A percentile compares a stretch with the other conserved stretches of the same genome.
Evolutionary conservation across 2,329 filamentous ascomycete genomes (phyloP).

Genomic region (Calonectria montana): DNA sequence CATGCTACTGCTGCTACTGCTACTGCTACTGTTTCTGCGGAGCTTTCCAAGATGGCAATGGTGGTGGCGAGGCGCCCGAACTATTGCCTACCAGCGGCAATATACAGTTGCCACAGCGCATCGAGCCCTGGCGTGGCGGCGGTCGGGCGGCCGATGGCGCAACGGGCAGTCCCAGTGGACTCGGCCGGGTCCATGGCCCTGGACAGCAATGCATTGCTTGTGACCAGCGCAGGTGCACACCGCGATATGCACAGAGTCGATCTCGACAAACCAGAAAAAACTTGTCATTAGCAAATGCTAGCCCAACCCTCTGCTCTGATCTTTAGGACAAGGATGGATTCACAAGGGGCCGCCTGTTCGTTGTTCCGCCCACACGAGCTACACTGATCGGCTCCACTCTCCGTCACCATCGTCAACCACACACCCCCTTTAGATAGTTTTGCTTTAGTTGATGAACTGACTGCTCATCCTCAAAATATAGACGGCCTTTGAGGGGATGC

Average conservation of each 20-base stretch:
- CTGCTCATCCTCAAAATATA: neutral
- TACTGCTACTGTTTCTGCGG: neutral
- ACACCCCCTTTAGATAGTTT: neutral
- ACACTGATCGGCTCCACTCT: conserved; percentile 35
- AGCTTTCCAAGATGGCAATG: conserved; percentile 1
- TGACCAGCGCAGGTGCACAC: neutral
- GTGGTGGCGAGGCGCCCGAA: neutral
- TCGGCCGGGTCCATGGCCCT: neutral
- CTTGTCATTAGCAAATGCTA: neutral
- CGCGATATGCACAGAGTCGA: neutral
- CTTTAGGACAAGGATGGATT: conserved; percentile 7
- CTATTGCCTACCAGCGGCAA: neutral
- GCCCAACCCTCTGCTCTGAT: neutral
- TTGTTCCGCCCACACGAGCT: conserved; percentile 4
- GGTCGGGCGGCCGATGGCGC: neutral
- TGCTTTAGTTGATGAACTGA: neutral
- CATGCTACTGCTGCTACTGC: too few species aligned
- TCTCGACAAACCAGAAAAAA: neutral
- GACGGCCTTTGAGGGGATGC: neutral
- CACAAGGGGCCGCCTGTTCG: conserved; percentile 21
- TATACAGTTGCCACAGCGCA: neutral
- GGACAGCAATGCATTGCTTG: neutral
- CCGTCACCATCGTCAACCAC: conserved; percentile 9
- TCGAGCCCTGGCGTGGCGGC: conserved; percentile 15
- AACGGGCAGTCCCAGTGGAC: neutral